Evolutionary conservation across 2,329 filamentous ascomycete genomes (phyloP).

Genomic region (Laburnicola sp.): DNA sequence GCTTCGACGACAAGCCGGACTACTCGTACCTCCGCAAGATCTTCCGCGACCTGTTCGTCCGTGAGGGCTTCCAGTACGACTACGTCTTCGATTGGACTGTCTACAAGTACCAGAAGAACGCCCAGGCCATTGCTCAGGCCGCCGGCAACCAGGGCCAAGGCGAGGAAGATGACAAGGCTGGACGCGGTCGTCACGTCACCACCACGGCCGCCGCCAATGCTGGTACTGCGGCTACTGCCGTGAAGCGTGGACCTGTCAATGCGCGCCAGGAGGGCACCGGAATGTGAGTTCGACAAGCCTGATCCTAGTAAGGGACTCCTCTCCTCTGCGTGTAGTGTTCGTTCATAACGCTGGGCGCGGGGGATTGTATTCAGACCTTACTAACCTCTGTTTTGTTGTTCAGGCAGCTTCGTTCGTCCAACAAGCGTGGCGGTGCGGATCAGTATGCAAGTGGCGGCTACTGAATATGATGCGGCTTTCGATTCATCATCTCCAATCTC

Average conservation of each 20-base stretch:
- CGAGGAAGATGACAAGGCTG: conserved; percentile 75
- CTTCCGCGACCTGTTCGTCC: conserved; percentile 98
- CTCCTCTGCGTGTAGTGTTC: conserved; percentile 83
- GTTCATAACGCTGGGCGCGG: conserved; percentile 71
- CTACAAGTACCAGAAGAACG: conserved; percentile 99
- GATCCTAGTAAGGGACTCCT: conserved; percentile 88
- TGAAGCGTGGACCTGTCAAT: conserved; percentile 72
- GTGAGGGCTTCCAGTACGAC: conserved; percentile 99
- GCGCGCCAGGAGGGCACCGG: conserved; percentile 84
- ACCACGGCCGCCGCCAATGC: conserved; percentile 68
- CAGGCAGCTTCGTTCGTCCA: conserved; percentile 58
- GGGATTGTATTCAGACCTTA: conserved; percentile 56
- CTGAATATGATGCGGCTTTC: conserved; percentile 51
- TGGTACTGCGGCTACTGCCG: conserved; percentile 61
- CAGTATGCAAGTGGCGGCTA: conserved; percentile 53
- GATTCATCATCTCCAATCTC: conserved; percentile 48
- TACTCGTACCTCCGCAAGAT: conserved; percentile 99
- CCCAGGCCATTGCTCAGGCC: conserved; percentile 87
- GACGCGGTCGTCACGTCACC: conserved; percentile 58
- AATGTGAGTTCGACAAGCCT: conserved; percentile 87
- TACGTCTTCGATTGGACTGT: conserved; percentile 99
- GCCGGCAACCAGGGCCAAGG: conserved; percentile 66
- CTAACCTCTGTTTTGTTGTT: conserved; percentile 49
- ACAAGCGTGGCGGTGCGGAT: conserved; percentile 54
- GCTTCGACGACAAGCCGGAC: conserved; percentile 99